Evolutionary conservation across 2,329 filamentous ascomycete genomes (phyloP).

Genomic region (Sporothrix inflata): DNA sequence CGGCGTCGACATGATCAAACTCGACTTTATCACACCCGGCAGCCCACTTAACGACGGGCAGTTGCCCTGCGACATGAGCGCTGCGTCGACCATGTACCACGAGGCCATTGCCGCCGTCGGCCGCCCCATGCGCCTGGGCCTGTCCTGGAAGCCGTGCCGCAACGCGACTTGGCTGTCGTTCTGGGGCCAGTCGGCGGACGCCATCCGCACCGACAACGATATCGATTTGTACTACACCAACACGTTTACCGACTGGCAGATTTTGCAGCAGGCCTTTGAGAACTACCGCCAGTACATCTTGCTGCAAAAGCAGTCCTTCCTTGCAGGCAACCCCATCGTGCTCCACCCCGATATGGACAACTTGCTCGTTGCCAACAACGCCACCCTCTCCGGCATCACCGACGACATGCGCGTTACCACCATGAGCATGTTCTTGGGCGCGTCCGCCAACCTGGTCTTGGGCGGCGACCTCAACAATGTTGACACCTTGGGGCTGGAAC

Average conservation of each 20-base stretch:
- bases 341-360: constrained; percentile 10
- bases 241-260: background rate
- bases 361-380: background rate
- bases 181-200: background rate
- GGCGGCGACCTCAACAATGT: background rate
- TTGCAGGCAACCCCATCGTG: background rate
- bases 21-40: background rate
- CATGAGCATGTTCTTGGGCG: background rate
- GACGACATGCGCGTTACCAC: background rate
- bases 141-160: constrained; percentile 1
- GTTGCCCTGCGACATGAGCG: background rate
- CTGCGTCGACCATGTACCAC: background rate
- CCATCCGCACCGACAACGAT: background rate
- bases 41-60: background rate
- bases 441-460: background rate
- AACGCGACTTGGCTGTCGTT: background rate
- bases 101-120: background rate
- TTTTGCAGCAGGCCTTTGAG: background rate
- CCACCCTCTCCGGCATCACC: constrained; percentile 9
- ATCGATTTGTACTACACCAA: background rate
- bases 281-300: constrained; percentile 5
- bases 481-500: background rate
- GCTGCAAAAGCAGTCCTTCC: background rate
- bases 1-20: constrained; percentile 15
- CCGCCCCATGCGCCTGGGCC: background rate